Evolutionary conservation across 176 grass and related monocot species (phyloP).

Genomic region (Tillandsia fasciculata): DNA sequence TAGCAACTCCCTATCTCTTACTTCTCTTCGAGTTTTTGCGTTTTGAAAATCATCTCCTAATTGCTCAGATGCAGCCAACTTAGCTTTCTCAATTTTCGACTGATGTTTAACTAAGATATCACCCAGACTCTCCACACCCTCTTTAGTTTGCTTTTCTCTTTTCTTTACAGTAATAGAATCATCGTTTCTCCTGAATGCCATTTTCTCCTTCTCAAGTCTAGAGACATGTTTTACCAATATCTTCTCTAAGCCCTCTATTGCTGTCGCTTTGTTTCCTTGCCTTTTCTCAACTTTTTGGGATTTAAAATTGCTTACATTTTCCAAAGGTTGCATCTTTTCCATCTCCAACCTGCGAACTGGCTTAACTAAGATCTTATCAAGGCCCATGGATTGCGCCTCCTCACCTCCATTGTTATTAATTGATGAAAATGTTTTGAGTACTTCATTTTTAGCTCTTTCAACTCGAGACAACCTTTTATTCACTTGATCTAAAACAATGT

Average conservation of each 20-base stretch:
- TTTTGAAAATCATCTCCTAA: slow-evolving; percentile 24
- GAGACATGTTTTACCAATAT: slow-evolving; percentile 50
- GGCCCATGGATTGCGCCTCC: slow-evolving; percentile 1
- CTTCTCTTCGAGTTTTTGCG: slow-evolving; percentile 34
- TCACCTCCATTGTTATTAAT: slow-evolving; percentile 22
- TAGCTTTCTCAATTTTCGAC: slow-evolving; percentile 45
- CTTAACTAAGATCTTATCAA: slow-evolving; percentile 51
- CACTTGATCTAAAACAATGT: slow-evolving; percentile 16
- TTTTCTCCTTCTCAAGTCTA: slow-evolving; percentile 57
- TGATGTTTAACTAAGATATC: slow-evolving; percentile 49
- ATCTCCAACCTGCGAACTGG: slow-evolving; percentile 39
- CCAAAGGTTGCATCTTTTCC: slow-evolving; percentile 30
- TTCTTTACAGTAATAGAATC: slow-evolving; percentile 14
- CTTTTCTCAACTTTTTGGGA: slow-evolving; percentile 6
- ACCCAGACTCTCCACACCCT: slow-evolving; percentile 26
- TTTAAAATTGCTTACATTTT: slow-evolving; percentile 18
- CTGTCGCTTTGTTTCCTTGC: not conserved
- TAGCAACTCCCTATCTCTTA: slow-evolving; percentile 59
- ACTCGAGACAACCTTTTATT: slow-evolving; percentile 38
- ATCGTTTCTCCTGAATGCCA: slow-evolving; percentile 27
- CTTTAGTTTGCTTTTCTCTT: slow-evolving; percentile 5
- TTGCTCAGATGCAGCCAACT: slow-evolving; percentile 27
- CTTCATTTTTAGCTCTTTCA: slow-evolving; percentile 49
- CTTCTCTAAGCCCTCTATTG: slow-evolving; percentile 42
- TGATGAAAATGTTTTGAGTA: slow-evolving; percentile 37